Percentiles rank a stretch among this genome's conserved stretches.
phyloP scores from a whole-genome alignment of 805 yeast species.

The Saturnispora quitensis region DNA sequence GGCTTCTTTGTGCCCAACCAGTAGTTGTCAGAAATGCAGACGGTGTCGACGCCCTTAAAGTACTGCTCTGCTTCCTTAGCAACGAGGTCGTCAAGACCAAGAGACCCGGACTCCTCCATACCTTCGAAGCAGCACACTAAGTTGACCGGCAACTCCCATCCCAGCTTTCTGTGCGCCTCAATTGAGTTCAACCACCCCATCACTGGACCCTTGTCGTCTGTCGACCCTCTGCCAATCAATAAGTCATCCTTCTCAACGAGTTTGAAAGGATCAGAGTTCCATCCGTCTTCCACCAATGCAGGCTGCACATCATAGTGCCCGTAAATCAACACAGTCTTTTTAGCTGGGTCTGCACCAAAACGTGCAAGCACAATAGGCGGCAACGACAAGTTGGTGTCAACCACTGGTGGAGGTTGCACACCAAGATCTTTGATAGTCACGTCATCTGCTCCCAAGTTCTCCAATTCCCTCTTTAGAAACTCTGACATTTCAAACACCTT shows the following conservation, averaged over 20 bases:
- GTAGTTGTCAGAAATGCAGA: conserved; percentile 93
- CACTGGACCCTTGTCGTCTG: conserved; percentile 98
- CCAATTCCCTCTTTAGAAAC: conserved; percentile 64
- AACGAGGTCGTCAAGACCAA: conserved; percentile 81
- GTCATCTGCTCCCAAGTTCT: conserved; percentile 67
- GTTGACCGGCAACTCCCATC: conserved; percentile 88
- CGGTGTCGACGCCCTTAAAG: conserved; percentile 86
- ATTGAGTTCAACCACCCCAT: conserved; percentile 92
- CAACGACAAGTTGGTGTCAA: conserved; percentile 52
- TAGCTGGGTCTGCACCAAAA: conserved; percentile 69
- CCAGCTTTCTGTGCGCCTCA: conserved; percentile 81
- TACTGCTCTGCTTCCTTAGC: conserved; percentile 67
- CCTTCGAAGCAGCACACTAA: conserved; percentile 92
- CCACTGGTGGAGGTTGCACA: conserved; percentile 85
- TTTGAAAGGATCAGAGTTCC: conserved; percentile 88
- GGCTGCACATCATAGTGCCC: conserved; percentile 99
- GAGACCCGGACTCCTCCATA: conserved; percentile 97
- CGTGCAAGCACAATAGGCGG: conserved; percentile 95
- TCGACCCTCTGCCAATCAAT: conserved; percentile 86
- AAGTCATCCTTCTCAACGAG: conserved; percentile 60
- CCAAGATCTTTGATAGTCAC: conserved; percentile 80
- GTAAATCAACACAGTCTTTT: conserved; percentile 84
- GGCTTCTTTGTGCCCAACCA: conserved; percentile 98
- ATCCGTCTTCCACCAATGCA: conserved; percentile 84
- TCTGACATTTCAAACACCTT: conserved; percentile 85